Evolutionary conservation across 2,329 filamentous ascomycete genomes (phyloP).

Genomic region (Penicillium janthinellum): DNA sequence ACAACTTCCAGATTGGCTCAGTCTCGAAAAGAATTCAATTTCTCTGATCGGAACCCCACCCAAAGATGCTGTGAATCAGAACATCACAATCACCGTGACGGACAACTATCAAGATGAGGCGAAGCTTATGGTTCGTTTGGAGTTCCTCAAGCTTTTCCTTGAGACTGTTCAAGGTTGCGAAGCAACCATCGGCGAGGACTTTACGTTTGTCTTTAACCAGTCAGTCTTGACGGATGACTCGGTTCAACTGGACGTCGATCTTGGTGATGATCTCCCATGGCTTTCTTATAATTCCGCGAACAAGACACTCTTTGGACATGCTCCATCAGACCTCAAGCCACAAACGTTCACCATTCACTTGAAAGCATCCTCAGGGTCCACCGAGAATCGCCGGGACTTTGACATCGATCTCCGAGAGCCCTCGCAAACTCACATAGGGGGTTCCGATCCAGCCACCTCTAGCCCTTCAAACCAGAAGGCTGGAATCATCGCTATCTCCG

Average conservation of each 20-base stretch:
- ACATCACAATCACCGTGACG: slow-evolving; percentile 62
- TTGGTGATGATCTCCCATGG: slow-evolving; percentile 49
- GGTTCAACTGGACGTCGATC: slow-evolving; percentile 47
- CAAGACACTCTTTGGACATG: slow-evolving; percentile 51
- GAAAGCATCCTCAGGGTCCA: slow-evolving; percentile 44
- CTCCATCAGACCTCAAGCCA: slow-evolving; percentile 46
- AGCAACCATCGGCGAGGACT: slow-evolving; percentile 52
- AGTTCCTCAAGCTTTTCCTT: slow-evolving; percentile 48
- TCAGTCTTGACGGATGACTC: slow-evolving; percentile 45
- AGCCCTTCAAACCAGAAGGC: slow-evolving; percentile 34
- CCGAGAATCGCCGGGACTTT: slow-evolving; percentile 48
- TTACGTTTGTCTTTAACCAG: slow-evolving; percentile 52
- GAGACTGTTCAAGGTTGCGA: slow-evolving; percentile 49
- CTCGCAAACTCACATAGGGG: slow-evolving; percentile 15
- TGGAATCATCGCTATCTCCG: slow-evolving; percentile 41
- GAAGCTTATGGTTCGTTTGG: slow-evolving; percentile 56
- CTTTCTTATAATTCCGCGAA: slow-evolving; percentile 52
- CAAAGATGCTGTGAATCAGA: slow-evolving; percentile 58
- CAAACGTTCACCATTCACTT: slow-evolving; percentile 47
- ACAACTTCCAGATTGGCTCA: slow-evolving; percentile 68
- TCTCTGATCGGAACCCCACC: slow-evolving; percentile 67
- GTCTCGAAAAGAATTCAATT: slow-evolving; percentile 64
- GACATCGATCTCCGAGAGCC: slow-evolving; percentile 40
- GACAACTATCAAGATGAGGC: slow-evolving; percentile 64
- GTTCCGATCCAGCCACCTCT: slow-evolving; percentile 20